phyloP scores from a whole-genome alignment of 192 early-diverging fungal species.

The Mortierella alpina region DNA sequence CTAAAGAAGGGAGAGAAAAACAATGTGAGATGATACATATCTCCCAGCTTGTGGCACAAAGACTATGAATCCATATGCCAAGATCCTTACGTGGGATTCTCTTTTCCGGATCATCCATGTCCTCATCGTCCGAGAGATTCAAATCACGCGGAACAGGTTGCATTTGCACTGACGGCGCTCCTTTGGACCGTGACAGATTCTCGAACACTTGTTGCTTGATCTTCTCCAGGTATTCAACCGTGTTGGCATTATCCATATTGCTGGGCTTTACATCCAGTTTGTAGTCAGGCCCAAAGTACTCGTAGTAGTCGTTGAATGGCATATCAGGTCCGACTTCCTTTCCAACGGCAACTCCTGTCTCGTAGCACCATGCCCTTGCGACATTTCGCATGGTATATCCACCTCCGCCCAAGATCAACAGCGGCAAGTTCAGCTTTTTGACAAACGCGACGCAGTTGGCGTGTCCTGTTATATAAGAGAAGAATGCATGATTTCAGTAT shows the following conservation, averaged over 20 bases:
- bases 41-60: neutral
- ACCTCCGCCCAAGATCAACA: constrained; percentile 94
- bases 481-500: constrained; percentile 6
- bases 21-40: neutral
- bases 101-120: constrained; percentile 69
- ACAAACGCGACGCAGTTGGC: constrained; percentile 94
- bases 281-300: constrained; percentile 93
- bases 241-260: constrained; percentile 90
- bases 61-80: no score
- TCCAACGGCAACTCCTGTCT: constrained; percentile 87
- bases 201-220: constrained; percentile 74
- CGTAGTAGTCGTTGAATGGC: constrained; percentile 89
- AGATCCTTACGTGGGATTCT: constrained; percentile 67
- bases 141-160: constrained; percentile 77
- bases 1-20: constrained; percentile 42
- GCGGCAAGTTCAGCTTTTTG: constrained; percentile 89
- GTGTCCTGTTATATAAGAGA: constrained; percentile 64
- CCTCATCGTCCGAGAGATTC: constrained; percentile 75
- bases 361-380: constrained; percentile 94
- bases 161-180: constrained; percentile 88
- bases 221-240: constrained; percentile 82
- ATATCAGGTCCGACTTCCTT: constrained; percentile 70
- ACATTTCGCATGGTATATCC: constrained; percentile 99
- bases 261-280: constrained; percentile 84
- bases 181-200: constrained; percentile 73